A percentile compares a stretch with the other conserved stretches of the same genome.
Evolutionary conservation across 306 rosid species (phyloP).

Genomic region (Canavalia ensiformis): DNA sequence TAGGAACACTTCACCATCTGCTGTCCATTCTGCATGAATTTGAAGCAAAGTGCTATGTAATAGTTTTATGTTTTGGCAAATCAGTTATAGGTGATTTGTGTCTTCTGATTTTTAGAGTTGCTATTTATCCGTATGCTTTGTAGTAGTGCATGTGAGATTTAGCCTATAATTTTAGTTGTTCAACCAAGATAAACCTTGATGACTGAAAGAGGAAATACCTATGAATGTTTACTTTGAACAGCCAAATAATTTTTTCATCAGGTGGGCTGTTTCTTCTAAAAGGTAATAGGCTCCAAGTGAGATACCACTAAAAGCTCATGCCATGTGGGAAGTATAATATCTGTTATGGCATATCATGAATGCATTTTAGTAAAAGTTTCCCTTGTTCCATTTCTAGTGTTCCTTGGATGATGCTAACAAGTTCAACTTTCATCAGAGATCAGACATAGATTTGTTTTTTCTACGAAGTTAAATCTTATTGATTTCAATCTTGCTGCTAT

Average conservation of each 20-base stretch:
- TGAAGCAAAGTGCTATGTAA: conserved; percentile 12
- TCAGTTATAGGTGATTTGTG: neutral
- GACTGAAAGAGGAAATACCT: neutral
- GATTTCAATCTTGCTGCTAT: neutral
- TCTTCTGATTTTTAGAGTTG: neutral
- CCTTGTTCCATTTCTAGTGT: neutral
- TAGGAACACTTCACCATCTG: conserved; percentile 16
- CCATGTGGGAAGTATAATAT: neutral
- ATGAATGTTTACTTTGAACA: neutral
- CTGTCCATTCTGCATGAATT: conserved; percentile 6
- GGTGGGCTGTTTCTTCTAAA: neutral
- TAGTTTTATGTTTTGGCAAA: neutral
- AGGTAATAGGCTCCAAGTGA: neutral
- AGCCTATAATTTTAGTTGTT: neutral
- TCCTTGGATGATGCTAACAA: conserved; percentile 13
- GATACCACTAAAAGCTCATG: neutral
- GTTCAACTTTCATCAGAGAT: neutral
- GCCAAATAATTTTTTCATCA: neutral
- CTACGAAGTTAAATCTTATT: neutral
- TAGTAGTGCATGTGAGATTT: neutral
- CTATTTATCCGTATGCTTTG: conserved; percentile 13
- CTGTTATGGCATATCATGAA: conserved; percentile 2
- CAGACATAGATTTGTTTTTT: neutral
- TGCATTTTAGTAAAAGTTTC: neutral
- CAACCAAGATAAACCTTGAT: neutral